Base-by-base conservation (phyloP, 1,139 yeast species). In the Kodamaea sp. region DNA sequence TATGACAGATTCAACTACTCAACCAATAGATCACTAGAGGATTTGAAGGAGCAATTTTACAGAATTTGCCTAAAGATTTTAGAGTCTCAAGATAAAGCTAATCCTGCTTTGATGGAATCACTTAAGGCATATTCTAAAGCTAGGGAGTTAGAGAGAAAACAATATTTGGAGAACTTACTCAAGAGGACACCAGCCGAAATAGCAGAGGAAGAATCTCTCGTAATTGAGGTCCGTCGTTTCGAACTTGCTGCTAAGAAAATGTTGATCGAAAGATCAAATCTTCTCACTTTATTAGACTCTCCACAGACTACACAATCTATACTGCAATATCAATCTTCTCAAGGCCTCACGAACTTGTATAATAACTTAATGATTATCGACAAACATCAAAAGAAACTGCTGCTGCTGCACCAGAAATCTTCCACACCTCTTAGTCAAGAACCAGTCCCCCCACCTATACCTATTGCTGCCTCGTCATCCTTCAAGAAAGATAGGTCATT, bases 201-300 rank as follows among this genome's bases (percentile, higher is more conserved):
- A 31, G 97, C 98, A 0, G 98, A 92, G 61, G 99, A 92, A 60
- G 97, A 94, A 59, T 88, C 96, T 0, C 68, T 92, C 37, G 88
- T 92, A 3, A 81, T 90, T 34, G 98, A 92, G 58, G 95, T 97
- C 2, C 78, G 96, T 41, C 79, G 95, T 48, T 86, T 92, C 47
- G 98, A 92, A 55, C 78, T 90, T 42, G 89, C 96, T 1, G 96
- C 97, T 0, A 90, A 88, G 65, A 84, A 87, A 56, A 85, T 92
- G 75, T 74, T 90, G 41, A 67, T 73, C 37, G 98, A 92, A 60
- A 75, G 98, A 50, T 83, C 89, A 2, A 84, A 87, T 40, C 65
- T 94, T 31, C 67, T 92, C 39, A 79, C 86, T 9, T 66, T 89
- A 28, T 69, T 92, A 41, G 98, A 94, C 55, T 84, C 96, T 2